Evolutionary conservation across 140 eudicot genomes (phyloP).

Genomic region (Flaveria floridana): DNA sequence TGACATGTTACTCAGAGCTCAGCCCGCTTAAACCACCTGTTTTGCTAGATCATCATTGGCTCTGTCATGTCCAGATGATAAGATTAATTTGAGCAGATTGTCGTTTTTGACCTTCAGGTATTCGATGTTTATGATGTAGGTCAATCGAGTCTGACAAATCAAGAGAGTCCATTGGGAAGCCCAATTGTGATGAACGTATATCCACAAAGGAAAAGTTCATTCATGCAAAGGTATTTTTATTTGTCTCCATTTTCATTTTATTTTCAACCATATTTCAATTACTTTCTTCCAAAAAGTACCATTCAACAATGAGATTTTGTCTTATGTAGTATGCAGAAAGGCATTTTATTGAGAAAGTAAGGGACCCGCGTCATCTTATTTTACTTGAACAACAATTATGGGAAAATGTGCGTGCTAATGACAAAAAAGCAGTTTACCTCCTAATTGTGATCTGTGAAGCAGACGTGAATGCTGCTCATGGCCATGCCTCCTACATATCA

Average conservation of each 20-base stretch:
- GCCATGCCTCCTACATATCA: constrained; percentile 49
- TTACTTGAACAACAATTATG: constrained; percentile 74
- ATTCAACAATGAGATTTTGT: neutral
- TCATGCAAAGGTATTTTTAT: constrained; percentile 69
- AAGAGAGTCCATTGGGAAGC: constrained; percentile 62
- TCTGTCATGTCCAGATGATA: neutral
- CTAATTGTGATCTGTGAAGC: constrained; percentile 57
- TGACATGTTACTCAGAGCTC: neutral
- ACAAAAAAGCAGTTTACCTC: constrained; percentile 82
- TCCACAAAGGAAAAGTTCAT: constrained; percentile 84
- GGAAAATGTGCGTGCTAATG: constrained; percentile 77
- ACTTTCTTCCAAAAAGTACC: constrained; percentile 17
- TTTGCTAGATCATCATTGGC: neutral
- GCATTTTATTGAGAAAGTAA: constrained; percentile 63
- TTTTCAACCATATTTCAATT: neutral
- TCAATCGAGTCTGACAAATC: constrained; percentile 55
- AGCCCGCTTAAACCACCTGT: neutral
- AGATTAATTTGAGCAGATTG: neutral
- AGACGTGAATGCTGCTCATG: constrained; percentile 66
- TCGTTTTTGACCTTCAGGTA: constrained; percentile 17
- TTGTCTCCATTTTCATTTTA: neutral
- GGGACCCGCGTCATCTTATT: constrained; percentile 50
- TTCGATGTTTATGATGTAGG: constrained; percentile 42
- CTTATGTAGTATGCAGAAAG: constrained; percentile 75
- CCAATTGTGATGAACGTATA: constrained; percentile 60